A percentile compares a stretch with the other conserved stretches of the same genome.
These are phyloP conservation scores for Fraxinus albicans DNA, from an alignment of 305 asterid species.

Conservation along the genomic window DNA sequence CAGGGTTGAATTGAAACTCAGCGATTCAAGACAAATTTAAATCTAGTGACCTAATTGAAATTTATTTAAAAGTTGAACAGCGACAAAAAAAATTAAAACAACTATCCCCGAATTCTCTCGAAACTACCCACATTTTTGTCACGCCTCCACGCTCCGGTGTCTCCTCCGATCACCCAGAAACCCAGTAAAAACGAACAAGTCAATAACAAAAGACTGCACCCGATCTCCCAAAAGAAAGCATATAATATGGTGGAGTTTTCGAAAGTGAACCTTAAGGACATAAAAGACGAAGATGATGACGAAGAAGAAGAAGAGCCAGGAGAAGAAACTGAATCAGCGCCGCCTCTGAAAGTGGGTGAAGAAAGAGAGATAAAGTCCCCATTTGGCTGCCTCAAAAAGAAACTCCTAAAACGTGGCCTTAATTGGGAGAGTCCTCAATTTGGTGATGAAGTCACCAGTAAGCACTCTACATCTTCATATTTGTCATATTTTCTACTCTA, in stretches of 20 bases:
- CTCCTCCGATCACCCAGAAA: not conserved
- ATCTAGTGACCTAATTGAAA: too few species aligned
- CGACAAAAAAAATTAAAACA: not conserved
- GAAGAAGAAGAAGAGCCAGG: constrained; percentile 58
- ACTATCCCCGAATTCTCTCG: not conserved
- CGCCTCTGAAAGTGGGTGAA: constrained; percentile 61
- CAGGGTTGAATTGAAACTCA: too few species aligned
- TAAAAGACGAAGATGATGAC: constrained; percentile 47
- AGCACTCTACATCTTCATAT: constrained; percentile 10
- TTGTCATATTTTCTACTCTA: not conserved
- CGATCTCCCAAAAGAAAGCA: not conserved
- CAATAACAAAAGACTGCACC: not conserved
- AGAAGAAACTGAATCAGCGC: constrained; percentile 72
- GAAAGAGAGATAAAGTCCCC: constrained; percentile 53
- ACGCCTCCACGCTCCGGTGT: not conserved
- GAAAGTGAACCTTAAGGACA: constrained; percentile 45
- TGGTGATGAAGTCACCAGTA: constrained; percentile 62
- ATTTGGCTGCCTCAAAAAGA: constrained; percentile 49
- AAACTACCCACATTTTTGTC: not conserved
- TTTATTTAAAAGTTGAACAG: too few species aligned
- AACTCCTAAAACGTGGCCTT: constrained; percentile 53
- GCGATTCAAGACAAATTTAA: too few species aligned
- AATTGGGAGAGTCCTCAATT: constrained; percentile 63
- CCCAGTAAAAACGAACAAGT: not conserved
- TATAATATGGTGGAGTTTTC: constrained; percentile 56